phyloP scores from a whole-genome alignment of 1,284 basidiomycete species.

The Microbotryum silenes-acaulis region DNA sequence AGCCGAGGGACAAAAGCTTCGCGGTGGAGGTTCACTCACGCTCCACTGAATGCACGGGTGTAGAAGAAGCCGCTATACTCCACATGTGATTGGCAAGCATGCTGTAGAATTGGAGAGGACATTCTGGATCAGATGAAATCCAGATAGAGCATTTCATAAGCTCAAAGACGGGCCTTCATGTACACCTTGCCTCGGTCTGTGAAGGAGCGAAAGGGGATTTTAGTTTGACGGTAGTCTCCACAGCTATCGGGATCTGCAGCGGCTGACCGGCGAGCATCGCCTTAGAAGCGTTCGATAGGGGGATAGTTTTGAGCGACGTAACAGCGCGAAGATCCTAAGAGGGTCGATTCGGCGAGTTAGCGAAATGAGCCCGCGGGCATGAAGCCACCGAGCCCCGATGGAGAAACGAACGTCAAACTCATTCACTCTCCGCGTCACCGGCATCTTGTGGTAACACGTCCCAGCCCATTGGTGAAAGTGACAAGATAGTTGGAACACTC shows the following conservation, averaged over 20 bases:
- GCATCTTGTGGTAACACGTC: slow-evolving; percentile 4
- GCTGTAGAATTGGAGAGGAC: not conserved
- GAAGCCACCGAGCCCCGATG: no score
- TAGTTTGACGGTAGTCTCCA: no score
- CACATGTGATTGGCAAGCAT: slow-evolving; percentile 14
- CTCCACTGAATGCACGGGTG: slow-evolving; percentile 20
- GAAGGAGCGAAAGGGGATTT: not conserved
- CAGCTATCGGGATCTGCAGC: no score
- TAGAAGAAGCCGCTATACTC: slow-evolving; percentile 24
- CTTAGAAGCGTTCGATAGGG: not conserved
- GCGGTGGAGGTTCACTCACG: slow-evolving; percentile 2
- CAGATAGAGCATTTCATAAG: not conserved
- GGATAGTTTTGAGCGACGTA: not conserved
- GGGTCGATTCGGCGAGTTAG: no score
- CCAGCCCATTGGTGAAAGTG: slow-evolving; percentile 16
- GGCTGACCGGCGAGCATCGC: not conserved
- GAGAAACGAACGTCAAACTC: slow-evolving; percentile 12
- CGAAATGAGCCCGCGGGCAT: no score
- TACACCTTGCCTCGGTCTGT: slow-evolving; percentile 6
- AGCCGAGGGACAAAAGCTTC: not conserved
- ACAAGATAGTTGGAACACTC: slow-evolving; percentile 4
- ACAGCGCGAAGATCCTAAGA: not conserved
- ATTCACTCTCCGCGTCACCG: slow-evolving; percentile 20
- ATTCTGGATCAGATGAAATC: not conserved
- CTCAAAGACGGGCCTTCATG: not conserved